These are phyloP conservation scores for Lepidium sativum DNA, from an alignment of 345 rosid genomes.

Conservation along the genomic window DNA sequence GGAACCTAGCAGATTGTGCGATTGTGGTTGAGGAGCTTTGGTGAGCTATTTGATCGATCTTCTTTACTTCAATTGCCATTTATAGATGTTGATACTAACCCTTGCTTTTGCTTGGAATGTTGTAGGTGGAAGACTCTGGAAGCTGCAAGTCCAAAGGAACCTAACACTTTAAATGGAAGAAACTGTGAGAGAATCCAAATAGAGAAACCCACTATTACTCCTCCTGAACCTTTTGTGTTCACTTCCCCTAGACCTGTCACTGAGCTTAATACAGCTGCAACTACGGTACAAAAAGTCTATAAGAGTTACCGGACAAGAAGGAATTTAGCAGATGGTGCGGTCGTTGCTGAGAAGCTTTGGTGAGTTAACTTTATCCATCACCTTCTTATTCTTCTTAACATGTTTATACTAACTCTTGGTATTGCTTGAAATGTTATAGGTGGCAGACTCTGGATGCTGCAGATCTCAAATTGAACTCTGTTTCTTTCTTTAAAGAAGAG, in stretches of 20 bases:
- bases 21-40: constrained; percentile 62
- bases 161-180: constrained; percentile 18
- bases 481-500: constrained; percentile 50
- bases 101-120: background rate
- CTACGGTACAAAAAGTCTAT: constrained; percentile 73
- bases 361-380: constrained; percentile 24
- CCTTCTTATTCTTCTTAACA: background rate
- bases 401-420: background rate
- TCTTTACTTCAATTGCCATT: background rate
- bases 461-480: constrained; percentile 38
- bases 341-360: constrained; percentile 66
- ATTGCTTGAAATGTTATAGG: constrained; percentile 27
- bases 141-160: constrained; percentile 32
- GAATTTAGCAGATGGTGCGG: constrained; percentile 72
- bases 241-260: constrained; percentile 48
- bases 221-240: constrained; percentile 39
- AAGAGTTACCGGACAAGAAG: constrained; percentile 89
- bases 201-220: constrained; percentile 31
- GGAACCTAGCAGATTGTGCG: constrained; percentile 77
- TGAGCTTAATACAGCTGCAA: constrained; percentile 74
- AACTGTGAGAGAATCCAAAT: constrained; percentile 26
- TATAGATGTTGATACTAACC: background rate
- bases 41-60: constrained; percentile 22
- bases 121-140: constrained; percentile 57
- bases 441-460: constrained; percentile 62